Evolutionary conservation across 305 asterid species (phyloP).

Genomic region (Fraxinus nigra): DNA sequence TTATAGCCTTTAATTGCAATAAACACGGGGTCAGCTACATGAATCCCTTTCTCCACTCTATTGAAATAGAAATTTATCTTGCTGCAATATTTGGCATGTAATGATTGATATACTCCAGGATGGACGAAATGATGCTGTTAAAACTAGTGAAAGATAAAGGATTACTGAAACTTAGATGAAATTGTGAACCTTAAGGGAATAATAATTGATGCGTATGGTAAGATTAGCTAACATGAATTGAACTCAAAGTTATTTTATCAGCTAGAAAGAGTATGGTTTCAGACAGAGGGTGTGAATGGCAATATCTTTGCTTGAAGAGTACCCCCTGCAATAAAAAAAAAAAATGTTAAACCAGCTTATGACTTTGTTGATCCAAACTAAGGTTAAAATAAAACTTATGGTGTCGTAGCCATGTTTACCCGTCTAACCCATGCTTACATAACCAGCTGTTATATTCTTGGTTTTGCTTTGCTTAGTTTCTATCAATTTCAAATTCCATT

Average conservation of each 20-base stretch:
- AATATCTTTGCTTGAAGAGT: not conserved
- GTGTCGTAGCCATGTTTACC: not conserved
- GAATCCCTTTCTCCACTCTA: not conserved
- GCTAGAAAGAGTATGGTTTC: not conserved
- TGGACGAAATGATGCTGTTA: not conserved
- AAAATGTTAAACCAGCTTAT: not conserved
- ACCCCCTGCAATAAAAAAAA: not conserved
- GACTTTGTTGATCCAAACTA: not conserved
- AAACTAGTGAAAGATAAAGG: not conserved
- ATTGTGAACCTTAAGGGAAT: not conserved
- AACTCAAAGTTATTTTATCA: conserved; percentile 3
- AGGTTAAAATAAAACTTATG: not conserved
- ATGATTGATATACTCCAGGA: not conserved
- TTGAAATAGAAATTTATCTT: not conserved
- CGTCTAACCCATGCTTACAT: not conserved
- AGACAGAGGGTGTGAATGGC: not conserved
- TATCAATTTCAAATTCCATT: not conserved
- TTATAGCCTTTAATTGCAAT: not conserved
- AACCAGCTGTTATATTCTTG: not conserved
- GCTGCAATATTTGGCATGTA: not conserved
- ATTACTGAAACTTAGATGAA: not conserved
- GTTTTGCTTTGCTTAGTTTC: not conserved
- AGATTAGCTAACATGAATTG: not conserved
- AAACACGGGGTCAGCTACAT: not conserved
- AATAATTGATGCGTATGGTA: not conserved